Conservation (phyloP, 305 asterid species). For the Solanum hybrid region DNA sequence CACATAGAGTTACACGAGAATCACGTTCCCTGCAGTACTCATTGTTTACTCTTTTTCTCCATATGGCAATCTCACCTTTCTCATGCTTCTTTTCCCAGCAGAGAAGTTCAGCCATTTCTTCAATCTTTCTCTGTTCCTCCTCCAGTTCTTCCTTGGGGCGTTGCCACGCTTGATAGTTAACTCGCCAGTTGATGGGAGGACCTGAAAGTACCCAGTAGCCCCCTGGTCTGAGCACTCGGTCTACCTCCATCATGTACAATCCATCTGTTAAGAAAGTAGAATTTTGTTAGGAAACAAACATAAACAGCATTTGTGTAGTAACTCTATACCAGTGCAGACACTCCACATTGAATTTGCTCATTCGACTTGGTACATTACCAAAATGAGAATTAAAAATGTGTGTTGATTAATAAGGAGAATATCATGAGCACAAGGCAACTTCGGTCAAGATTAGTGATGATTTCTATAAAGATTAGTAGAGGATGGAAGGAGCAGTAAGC, state of each 20-base stretch:
- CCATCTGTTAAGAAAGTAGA: constrained; percentile 20
- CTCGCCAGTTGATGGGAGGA: constrained; percentile 40
- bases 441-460: background rate
- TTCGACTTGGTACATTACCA: background rate
- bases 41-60: constrained; percentile 32
- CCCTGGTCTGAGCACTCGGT: constrained; percentile 42
- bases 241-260: constrained; percentile 36
- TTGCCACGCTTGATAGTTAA: constrained; percentile 27
- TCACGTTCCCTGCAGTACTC: constrained; percentile 24
- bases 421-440: background rate
- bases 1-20: constrained; percentile 22
- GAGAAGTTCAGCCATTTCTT: constrained; percentile 34
- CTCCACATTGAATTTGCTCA: background rate
- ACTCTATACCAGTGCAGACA: background rate
- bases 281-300: background rate
- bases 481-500: background rate
- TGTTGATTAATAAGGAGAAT: background rate
- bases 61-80: constrained; percentile 32
- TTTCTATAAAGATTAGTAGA: background rate
- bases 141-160: constrained; percentile 30
- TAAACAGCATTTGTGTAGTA: background rate
- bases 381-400: background rate
- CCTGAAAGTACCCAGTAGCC: constrained; percentile 47
- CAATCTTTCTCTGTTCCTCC: constrained; percentile 35
- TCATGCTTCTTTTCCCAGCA: constrained; percentile 43